phyloP scores from a whole-genome alignment of 2,329 filamentous ascomycete genomes.

The Acephala macrosclerotiorum region DNA sequence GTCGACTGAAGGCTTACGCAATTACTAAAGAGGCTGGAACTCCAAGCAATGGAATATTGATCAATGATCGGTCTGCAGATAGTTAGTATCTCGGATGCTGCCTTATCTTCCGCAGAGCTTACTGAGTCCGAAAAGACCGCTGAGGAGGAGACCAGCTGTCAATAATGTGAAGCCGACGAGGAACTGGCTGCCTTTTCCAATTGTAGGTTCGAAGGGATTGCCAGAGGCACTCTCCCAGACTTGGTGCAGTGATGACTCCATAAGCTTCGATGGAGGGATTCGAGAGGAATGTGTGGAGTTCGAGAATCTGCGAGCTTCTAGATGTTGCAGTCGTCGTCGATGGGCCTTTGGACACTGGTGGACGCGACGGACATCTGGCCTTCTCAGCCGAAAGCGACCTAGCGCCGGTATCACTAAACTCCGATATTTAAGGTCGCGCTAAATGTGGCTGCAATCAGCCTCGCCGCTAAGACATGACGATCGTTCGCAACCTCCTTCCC shows the following conservation, averaged over 20 bases:
- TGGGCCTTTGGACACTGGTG: neutral
- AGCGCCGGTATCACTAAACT: conserved; percentile 25
- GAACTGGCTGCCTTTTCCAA: conserved; percentile 88
- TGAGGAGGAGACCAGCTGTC: conserved; percentile 73
- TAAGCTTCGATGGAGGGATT: conserved; percentile 50
- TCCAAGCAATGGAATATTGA: conserved; percentile 79
- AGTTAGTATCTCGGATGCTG: conserved; percentile 24
- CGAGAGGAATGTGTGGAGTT: neutral
- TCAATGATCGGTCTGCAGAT: conserved; percentile 76
- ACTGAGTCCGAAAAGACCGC: conserved; percentile 88
- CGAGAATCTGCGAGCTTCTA: neutral
- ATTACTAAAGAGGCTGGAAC: conserved; percentile 87
- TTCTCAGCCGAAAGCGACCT: conserved; percentile 20
- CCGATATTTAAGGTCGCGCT: conserved; percentile 32
- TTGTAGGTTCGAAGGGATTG: conserved; percentile 81
- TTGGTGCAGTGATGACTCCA: conserved; percentile 84
- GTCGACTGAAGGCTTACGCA: conserved; percentile 68
- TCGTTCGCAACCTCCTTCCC: neutral
- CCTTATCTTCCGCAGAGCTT: conserved; percentile 43
- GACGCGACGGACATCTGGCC: conserved; percentile 34
- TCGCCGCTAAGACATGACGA: conserved; percentile 6
- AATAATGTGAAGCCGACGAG: conserved; percentile 79
- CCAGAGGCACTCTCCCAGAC: conserved; percentile 93
- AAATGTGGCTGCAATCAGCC: conserved; percentile 12
- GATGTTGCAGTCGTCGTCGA: neutral